These are phyloP conservation scores for Monilinia fructicola DNA, from an alignment of 2,329 filamentous ascomycete species.

Conservation along the genomic window DNA sequence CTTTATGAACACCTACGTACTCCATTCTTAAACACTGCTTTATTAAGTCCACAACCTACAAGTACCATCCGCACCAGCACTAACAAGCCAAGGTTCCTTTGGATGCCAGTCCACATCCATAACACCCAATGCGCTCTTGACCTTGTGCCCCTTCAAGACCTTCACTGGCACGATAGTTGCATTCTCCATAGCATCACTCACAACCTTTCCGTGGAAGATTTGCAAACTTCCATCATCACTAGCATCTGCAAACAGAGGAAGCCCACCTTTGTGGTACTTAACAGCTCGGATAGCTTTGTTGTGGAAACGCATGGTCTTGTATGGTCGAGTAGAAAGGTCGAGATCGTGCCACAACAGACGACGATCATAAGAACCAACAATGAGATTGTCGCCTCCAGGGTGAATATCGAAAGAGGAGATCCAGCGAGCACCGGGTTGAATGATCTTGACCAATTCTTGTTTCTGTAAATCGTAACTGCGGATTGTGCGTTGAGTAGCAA, in stretches of 20 bases:
- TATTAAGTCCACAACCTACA: conserved; percentile 81
- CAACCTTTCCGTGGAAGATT: conserved; percentile 95
- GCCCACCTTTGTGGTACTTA: conserved; percentile 75
- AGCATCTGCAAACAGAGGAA: conserved; percentile 88
- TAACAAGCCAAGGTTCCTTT: conserved; percentile 88
- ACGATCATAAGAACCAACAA: conserved; percentile 92
- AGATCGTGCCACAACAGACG: conserved; percentile 95
- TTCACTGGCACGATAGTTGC: conserved; percentile 95
- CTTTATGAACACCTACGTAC: conserved; percentile 21
- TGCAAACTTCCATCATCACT: conserved; percentile 93
- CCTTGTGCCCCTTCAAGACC: conserved; percentile 85
- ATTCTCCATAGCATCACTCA: conserved; percentile 92
- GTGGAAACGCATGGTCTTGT: conserved; percentile 97
- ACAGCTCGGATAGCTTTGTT: conserved; percentile 86
- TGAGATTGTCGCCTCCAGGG: conserved; percentile 87
- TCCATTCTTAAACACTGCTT: conserved; percentile 17
- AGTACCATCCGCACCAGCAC: conserved; percentile 90
- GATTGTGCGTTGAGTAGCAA: conserved; percentile 91
- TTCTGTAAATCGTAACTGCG: conserved; percentile 90
- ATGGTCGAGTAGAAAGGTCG: conserved; percentile 84
- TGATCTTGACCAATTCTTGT: conserved; percentile 87
- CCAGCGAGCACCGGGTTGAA: conserved; percentile 91
- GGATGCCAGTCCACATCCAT: conserved; percentile 97
- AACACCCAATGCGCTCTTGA: conserved; percentile 82
- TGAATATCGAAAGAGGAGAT: conserved; percentile 94